Evolutionary conservation across 2,329 filamentous ascomycete species (phyloP).

Genomic region (Lanzia echinophila): DNA sequence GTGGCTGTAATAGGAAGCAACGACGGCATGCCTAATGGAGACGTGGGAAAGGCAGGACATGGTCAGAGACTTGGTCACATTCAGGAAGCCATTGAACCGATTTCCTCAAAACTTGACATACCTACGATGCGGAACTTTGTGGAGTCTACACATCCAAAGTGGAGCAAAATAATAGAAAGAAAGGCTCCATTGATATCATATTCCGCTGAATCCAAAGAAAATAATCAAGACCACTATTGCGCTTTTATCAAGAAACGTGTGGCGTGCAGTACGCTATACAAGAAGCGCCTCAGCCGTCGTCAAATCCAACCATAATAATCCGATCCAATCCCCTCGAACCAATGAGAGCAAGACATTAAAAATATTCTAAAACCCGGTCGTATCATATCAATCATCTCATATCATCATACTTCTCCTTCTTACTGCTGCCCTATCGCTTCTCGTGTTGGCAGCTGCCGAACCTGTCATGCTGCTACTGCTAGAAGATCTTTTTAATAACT

Average conservation of each 20-base stretch:
- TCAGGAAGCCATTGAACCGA: not conserved
- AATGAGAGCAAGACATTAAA: constrained; percentile 4
- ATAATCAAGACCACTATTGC: not conserved
- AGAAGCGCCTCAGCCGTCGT: constrained; percentile 1
- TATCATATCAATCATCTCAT: constrained; percentile 23
- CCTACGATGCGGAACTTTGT: not conserved
- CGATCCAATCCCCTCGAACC: not conserved
- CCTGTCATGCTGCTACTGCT: constrained; percentile 12
- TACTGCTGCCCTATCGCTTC: constrained; percentile 25
- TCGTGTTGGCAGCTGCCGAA: constrained; percentile 14
- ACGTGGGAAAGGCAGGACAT: not conserved
- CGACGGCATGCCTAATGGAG: not conserved
- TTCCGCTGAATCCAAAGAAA: constrained; percentile 15
- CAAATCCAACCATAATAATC: not conserved
- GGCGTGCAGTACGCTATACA: not conserved
- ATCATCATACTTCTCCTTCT: constrained; percentile 33
- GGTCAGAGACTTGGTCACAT: not conserved
- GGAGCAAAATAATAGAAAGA: constrained; percentile 5
- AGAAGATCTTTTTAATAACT: constrained; percentile 16
- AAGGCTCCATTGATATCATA: constrained; percentile 27
- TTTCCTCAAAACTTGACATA: not conserved
- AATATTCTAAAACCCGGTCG: constrained; percentile 2
- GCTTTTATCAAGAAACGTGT: constrained; percentile 1
- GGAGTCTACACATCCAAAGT: not conserved
- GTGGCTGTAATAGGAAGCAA: not conserved